Conservation (phyloP, 1,284 basidiomycete genomes). For the Anthracocystis panici-leucophaei region DNA sequence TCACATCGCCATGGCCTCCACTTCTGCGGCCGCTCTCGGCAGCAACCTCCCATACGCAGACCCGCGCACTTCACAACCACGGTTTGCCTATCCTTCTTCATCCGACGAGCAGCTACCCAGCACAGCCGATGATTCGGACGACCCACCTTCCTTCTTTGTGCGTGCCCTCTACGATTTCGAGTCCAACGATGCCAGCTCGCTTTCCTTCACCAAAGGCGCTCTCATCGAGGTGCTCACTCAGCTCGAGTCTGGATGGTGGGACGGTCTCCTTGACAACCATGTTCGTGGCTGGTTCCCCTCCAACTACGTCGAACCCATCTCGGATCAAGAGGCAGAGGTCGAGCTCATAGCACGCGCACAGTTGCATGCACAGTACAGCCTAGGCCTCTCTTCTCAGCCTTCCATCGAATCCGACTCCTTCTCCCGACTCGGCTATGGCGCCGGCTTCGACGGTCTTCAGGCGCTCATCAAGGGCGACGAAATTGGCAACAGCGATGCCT, state of each 20-base stretch:
- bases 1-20: conserved; percentile 22
- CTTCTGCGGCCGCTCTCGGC: conserved; percentile 30
- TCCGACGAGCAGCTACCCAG: conserved; percentile 17
- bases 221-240: conserved; percentile 93
- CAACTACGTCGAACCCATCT: conserved; percentile 87
- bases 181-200: conserved; percentile 81
- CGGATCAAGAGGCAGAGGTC: conserved; percentile 76
- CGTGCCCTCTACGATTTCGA: conserved; percentile 89
- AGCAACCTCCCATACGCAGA: background rate
- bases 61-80: conserved; percentile 9
- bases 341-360: conserved; percentile 45
- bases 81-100: conserved; percentile 10
- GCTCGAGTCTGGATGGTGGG: conserved; percentile 98
- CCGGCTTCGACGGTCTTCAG: conserved; percentile 54
- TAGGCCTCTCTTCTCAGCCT: conserved; percentile 27
- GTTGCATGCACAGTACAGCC: conserved; percentile 33
- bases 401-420: conserved; percentile 44
- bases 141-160: conserved; percentile 78
- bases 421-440: conserved; percentile 45
- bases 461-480: conserved; percentile 49
- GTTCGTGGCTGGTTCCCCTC: conserved; percentile 93
- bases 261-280: conserved; percentile 81
- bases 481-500: conserved; percentile 52
- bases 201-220: conserved; percentile 87
- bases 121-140: conserved; percentile 39